phyloP scores from a whole-genome alignment of 1,139 yeast species.

The Meyerozyma athensensis region DNA sequence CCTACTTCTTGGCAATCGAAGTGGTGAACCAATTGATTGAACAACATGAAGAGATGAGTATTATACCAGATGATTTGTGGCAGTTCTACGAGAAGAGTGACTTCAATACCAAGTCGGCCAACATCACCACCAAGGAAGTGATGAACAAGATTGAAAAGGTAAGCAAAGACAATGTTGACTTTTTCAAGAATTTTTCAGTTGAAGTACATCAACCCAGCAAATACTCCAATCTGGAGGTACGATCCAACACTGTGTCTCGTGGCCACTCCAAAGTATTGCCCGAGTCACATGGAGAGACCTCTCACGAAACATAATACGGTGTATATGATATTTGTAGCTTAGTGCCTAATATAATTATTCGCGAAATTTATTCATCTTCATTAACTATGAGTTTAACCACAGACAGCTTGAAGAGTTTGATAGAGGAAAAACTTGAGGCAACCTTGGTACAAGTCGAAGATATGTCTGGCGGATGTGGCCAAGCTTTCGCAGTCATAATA shows the following conservation, averaged over 20 bases:
- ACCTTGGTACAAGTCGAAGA: slow-evolving; percentile 59
- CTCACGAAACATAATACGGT: slow-evolving; percentile 4
- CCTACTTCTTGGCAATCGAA: slow-evolving; percentile 85
- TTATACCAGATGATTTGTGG: slow-evolving; percentile 60
- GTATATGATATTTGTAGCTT: background rate
- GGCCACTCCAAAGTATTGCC: slow-evolving; percentile 30
- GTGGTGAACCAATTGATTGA: slow-evolving; percentile 83
- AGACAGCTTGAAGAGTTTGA: slow-evolving; percentile 41
- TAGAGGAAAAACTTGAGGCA: slow-evolving; percentile 49
- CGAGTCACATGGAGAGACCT: slow-evolving; percentile 28
- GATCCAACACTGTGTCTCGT: slow-evolving; percentile 29
- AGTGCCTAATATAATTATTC: background rate
- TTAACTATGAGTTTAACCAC: slow-evolving; percentile 39
- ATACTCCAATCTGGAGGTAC: slow-evolving; percentile 25
- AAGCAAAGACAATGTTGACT: slow-evolving; percentile 27
- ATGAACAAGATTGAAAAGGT: slow-evolving; percentile 28
- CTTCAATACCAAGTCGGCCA: slow-evolving; percentile 19
- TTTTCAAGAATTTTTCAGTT: slow-evolving; percentile 22
- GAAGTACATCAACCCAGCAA: slow-evolving; percentile 15
- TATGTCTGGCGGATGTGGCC: slow-evolving; percentile 85
- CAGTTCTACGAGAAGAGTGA: slow-evolving; percentile 34
- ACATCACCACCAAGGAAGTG: slow-evolving; percentile 34
- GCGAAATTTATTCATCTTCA: background rate
- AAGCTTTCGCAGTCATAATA: slow-evolving; percentile 80
- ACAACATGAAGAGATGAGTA: slow-evolving; percentile 73